Conservation (phyloP, 225 moss, liverwort and hornwort species). For the Physcomitrium patens region DNA sequence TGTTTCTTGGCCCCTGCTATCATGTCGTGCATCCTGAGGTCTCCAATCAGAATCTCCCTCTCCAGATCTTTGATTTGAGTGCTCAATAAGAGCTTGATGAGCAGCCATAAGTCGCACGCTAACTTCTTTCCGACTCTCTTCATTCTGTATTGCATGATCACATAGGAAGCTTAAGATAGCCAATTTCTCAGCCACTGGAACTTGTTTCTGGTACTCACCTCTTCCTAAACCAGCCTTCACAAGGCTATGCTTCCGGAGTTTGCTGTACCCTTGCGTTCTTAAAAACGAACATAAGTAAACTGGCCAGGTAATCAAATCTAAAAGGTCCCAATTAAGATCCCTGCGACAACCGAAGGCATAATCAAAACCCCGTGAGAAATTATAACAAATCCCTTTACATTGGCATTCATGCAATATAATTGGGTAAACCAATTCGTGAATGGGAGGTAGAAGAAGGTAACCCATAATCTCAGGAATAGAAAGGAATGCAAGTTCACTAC, state of each 20-base stretch:
- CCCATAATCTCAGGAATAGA: slow-evolving; percentile 10
- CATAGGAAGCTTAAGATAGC: slow-evolving; percentile 86
- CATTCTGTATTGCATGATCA: slow-evolving; percentile 82
- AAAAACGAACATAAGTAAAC: slow-evolving; percentile 73
- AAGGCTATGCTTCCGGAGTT: slow-evolving; percentile 48
- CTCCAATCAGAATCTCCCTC: slow-evolving; percentile 59
- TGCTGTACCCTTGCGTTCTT: slow-evolving; percentile 78
- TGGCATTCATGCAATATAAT: not conserved
- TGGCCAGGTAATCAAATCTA: slow-evolving; percentile 93
- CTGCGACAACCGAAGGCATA: slow-evolving; percentile 52
- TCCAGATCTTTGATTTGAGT: slow-evolving; percentile 38
- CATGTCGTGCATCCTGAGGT: slow-evolving; percentile 47
- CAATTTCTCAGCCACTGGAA: slow-evolving; percentile 72
- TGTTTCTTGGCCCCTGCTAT: slow-evolving; percentile 49
- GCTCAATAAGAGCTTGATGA: slow-evolving; percentile 46
- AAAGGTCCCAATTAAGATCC: slow-evolving; percentile 80
- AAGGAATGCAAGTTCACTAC: slow-evolving; percentile 16
- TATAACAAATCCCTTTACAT: not conserved
- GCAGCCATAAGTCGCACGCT: slow-evolving; percentile 76
- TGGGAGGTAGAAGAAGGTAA: not conserved
- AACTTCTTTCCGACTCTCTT: slow-evolving; percentile 85
- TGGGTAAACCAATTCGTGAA: not conserved
- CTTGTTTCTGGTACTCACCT: slow-evolving; percentile 69
- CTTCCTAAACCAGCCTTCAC: slow-evolving; percentile 56
- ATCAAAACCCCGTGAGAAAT: slow-evolving; percentile 26